phyloP scores from a whole-genome alignment of 768 basidiomycete species.

The Tylopilus sp. region DNA sequence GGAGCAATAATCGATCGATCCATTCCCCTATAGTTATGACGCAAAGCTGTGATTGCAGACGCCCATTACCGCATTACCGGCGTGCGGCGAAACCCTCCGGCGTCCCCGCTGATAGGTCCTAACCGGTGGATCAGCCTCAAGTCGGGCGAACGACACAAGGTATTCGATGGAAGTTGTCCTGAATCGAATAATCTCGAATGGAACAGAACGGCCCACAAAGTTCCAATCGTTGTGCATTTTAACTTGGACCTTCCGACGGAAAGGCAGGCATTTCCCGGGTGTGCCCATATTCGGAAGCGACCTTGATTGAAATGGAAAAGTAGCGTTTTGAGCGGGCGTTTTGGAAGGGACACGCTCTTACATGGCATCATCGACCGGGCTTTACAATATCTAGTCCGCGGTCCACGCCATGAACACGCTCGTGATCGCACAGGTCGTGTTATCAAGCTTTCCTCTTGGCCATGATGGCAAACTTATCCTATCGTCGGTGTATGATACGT shows the following conservation, averaged over 20 bases:
- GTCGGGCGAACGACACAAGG: background rate
- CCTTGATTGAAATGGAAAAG: background rate
- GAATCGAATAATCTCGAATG: no score
- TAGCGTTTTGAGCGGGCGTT: background rate
- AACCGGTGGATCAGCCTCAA: background rate
- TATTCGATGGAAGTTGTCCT: background rate
- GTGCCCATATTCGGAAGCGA: background rate
- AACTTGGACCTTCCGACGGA: background rate
- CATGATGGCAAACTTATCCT: no score
- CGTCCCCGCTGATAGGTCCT: background rate
- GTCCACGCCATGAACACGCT: background rate
- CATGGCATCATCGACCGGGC: background rate
- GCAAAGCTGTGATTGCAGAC: background rate
- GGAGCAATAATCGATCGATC: background rate
- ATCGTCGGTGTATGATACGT: no score
- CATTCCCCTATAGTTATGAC: background rate
- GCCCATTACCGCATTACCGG: background rate
- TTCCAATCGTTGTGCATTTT: background rate
- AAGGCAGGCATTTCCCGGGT: background rate
- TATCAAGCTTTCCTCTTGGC: no score
- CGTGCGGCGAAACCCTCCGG: slow-evolving; percentile 1
- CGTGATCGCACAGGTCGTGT: no score
- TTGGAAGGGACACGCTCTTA: no score
- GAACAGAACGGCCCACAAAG: background rate
- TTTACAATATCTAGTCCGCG: background rate